Evolutionary conservation across 352 stramenopile species (phyloP), one percentile per base, ranked within the genome.

Genomic region (Phytophthora niederhauseri): DNA sequence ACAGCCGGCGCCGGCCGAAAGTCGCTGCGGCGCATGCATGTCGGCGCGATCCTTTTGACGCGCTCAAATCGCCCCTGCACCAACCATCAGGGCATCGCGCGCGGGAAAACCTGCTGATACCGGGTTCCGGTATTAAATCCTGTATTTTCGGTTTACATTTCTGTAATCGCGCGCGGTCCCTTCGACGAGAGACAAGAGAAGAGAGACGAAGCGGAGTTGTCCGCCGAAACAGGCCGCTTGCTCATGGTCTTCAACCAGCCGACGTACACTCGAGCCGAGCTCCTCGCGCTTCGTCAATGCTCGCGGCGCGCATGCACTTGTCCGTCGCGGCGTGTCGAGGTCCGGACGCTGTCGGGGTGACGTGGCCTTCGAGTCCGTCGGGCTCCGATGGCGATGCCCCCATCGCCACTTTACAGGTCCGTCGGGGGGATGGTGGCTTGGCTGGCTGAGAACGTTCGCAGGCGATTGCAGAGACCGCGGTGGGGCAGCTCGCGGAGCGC

Each of bases 51-150:
- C 45, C 45, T 7, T 20, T 51, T 51, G 45, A 22, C 45, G 45
- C 14, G 19, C 17, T 51, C 67, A 74, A 74, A 74, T 74, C 67
- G 24, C 26, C 1, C 24, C 45, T 41, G 67, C 61, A 70, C 56
- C 20, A 46, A 15, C 17, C 20, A 46, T 19, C 45, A 51, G 45
- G 38, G n/a, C 45, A 51, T 51, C 45, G 12, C 19, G 45, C 19
- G 45, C 45, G 45, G 45, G n/a, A n/a, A n/a, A n/a, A n/a, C n/a
- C n/a, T n/a, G n/a, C n/a, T n/a, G n/a, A n/a, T n/a, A n/a, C n/a
- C n/a, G n/a, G n/a, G n/a, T n/a, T n/a, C n/a, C n/a, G n/a, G n/a
- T n/a, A n/a, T n/a, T n/a, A n/a, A n/a, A n/a, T n/a, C n/a, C n/a
- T n/a, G n/a, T n/a, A n/a, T n/a, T n/a, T n/a, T n/a, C n/a, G n/a